Base-by-base conservation (phyloP, 805 yeast genomes). In the Spathaspora sp. region DNA sequence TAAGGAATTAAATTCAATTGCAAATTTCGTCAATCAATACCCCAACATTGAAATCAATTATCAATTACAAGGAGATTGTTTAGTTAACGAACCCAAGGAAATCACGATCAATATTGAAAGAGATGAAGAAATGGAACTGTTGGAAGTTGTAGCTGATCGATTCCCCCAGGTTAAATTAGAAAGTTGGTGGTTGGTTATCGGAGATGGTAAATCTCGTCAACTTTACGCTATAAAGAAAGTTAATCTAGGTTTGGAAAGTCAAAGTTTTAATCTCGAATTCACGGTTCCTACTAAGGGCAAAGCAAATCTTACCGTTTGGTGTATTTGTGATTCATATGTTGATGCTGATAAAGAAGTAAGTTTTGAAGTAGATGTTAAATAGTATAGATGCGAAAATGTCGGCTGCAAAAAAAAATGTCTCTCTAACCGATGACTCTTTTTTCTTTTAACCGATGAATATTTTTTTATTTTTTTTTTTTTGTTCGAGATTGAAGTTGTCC, bases 141-240 rank as follows among this genome's bases (percentile, higher is more conserved):
- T 85, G 42, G 65, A 67, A 2, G 93, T 86, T 2, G 76, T 75
- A 10, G 72, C 89, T 5, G 79, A 81, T n/a, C 66, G 60, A 43
- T 89, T 73, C 62, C 92, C 96, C 4, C 68, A 62, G 47, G 62
- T 71, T 2, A 89, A 87, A 67, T 63, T 72, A 7, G 94, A 88
- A 61, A 78, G 75, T 52, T 81, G 97, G 98, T 92, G 97, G 96
- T 63, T 93, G 18, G 86, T 93, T 6, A 67, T 92, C 40, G 97
- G 98, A 5, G 87, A 87, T 55, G 60, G 78, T 1, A 63, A 68
- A 1, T 72, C 77, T 0, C 81, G 77, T 52, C 86, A 85, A 59
- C 66, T 93, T 32, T 85, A 83, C 57, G 92, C 90, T 0, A 83
- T 90, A 54, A 86, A 86, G 63, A 87, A 85, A 63, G 73, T 87